Conservation (phyloP, 179 eudicot species). For the Beta lomatogona region DNA sequence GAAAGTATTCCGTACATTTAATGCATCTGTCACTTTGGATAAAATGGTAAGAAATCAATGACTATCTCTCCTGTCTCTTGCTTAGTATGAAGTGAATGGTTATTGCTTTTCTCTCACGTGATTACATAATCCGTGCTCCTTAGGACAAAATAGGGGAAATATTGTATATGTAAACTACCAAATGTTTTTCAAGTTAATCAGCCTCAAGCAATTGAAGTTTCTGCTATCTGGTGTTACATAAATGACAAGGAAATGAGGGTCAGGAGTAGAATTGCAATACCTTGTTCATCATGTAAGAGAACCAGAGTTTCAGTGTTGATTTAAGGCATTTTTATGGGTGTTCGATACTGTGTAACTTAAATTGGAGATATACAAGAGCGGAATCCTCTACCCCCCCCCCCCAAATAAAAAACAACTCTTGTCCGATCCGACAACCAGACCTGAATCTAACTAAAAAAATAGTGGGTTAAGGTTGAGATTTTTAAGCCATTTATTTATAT, state of each 20-base stretch:
- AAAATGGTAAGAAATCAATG: conserved; percentile 58
- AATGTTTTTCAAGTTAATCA: background rate
- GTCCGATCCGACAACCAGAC: too few relatives aligned
- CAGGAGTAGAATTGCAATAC: background rate
- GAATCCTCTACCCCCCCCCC: background rate
- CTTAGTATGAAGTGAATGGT: conserved; percentile 5
- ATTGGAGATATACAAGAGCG: background rate
- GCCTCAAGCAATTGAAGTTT: background rate
- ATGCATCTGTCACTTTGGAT: conserved; percentile 92
- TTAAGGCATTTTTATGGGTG: background rate
- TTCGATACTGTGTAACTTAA: background rate
- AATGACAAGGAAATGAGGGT: background rate
- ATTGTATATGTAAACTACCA: background rate
- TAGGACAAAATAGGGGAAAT: background rate
- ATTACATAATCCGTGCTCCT: background rate
- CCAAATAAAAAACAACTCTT: background rate
- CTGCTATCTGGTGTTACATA: background rate
- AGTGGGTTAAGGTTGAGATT: too few relatives aligned
- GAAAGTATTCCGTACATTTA: conserved; percentile 96
- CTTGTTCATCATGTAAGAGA: background rate
- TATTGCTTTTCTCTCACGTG: background rate
- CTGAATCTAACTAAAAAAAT: too few relatives aligned
- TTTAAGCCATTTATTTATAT: too few relatives aligned
- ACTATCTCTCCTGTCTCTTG: background rate
- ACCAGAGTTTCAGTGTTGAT: background rate